A percentile compares a stretch with the other conserved stretches of the same genome.
Evolutionary conservation across 78 protist species (phyloP).

Genomic region (Dictyostelium firmibasis): DNA sequence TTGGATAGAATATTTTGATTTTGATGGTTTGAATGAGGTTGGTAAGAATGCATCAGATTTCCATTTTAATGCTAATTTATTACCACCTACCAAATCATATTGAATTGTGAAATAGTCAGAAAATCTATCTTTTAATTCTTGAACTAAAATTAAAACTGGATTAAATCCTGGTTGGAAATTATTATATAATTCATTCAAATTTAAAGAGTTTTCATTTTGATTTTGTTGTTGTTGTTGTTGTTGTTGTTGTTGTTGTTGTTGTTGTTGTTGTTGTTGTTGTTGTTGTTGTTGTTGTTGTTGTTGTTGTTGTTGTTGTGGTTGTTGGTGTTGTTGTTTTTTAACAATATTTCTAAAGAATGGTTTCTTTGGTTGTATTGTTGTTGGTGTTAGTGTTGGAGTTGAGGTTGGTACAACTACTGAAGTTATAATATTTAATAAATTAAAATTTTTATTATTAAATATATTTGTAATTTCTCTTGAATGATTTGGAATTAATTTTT

Average conservation of each 20-base stretch:
- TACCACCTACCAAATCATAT: slow-evolving; percentile 65
- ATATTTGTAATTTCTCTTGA: slow-evolving; percentile 17
- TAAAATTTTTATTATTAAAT: background rate
- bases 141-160: background rate
- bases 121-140: slow-evolving; percentile 5
- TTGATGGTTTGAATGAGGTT: slow-evolving; percentile 43
- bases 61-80: slow-evolving; percentile 30
- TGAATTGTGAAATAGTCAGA: slow-evolving; percentile 19
- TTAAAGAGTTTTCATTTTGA: background rate
- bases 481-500: slow-evolving; percentile 2
- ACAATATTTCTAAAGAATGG: slow-evolving; percentile 11
- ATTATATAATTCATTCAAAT: background rate
- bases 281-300: background rate
- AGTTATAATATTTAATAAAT: background rate
- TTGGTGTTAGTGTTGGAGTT: background rate
- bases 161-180: slow-evolving; percentile 29
- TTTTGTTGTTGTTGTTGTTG: slow-evolving; percentile 14
- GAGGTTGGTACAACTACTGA: background rate
- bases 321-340: background rate
- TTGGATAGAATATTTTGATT: slow-evolving; percentile 38
- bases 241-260: background rate
- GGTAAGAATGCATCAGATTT: background rate
- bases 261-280: slow-evolving; percentile 12
- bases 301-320: slow-evolving; percentile 5
- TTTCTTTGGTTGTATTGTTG: background rate